Evolutionary conservation across 2,329 filamentous ascomycete species (phyloP).

Genomic region (Trichophyton schoenleinii): DNA sequence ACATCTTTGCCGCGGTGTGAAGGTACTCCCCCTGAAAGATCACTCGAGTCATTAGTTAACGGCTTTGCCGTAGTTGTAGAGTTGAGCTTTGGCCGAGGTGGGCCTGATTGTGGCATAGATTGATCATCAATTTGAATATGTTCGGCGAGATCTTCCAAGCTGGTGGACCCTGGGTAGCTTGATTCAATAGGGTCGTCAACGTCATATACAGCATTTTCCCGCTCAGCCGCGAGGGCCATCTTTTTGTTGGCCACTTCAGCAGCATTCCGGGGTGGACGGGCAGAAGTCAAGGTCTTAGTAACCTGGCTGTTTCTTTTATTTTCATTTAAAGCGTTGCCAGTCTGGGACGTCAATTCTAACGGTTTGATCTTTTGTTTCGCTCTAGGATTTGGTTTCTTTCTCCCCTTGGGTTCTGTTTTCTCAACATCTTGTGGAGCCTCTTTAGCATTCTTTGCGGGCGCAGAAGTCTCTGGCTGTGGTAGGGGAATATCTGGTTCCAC

Average conservation of each 20-base stretch:
- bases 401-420: background rate
- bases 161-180: slow-evolving; percentile 3
- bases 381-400: slow-evolving; percentile 1
- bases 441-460: slow-evolving; percentile 7
- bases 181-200: slow-evolving; percentile 15
- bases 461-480: background rate
- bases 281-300: slow-evolving; percentile 12
- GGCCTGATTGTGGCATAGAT: background rate
- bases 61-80: no score
- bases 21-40: background rate
- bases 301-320: slow-evolving; percentile 5
- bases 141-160: background rate
- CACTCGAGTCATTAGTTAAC: background rate
- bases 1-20: background rate
- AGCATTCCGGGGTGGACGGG: slow-evolving; percentile 9
- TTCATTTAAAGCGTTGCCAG: background rate
- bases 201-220: slow-evolving; percentile 9
- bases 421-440: background rate
- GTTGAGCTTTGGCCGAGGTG: no score
- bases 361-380: slow-evolving; percentile 2
- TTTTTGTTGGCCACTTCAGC: slow-evolving; percentile 12
- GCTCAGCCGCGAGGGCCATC: slow-evolving; percentile 8
- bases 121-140: background rate
- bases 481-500: slow-evolving; percentile 6
- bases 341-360: slow-evolving; percentile 8